Base-by-base conservation (phyloP, 495 filamentous ascomycete genomes). In the Neurospora intermedia region DNA sequence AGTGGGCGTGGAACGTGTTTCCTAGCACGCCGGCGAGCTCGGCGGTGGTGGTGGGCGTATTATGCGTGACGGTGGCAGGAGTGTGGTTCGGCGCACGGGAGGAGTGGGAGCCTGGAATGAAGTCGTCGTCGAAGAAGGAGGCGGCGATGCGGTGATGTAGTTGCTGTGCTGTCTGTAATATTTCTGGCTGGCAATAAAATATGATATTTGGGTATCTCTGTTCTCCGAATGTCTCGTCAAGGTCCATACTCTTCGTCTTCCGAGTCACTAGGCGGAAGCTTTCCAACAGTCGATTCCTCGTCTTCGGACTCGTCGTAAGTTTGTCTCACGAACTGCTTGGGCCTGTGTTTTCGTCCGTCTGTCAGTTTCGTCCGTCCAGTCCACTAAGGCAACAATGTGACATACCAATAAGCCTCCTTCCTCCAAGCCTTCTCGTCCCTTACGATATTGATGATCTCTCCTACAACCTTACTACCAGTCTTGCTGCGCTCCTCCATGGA, bases 1-100 rank as follows among this genome's bases (percentile, higher is more conserved):
- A 99, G 77, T 95, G 92, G 93, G 94, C 93, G 11, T 99, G 96
- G 96, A 97, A 98, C 78, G 89, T 93, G 3, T 99, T 91, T 81
- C 96, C 96, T n/a, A 97, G 94, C 80, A 97, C 94, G 38, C 83
- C 90, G 70, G 74, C 78, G 69, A 98, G 95, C 80, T 97, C 94
- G 11, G 82, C 83, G 73, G 86, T 90, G 23, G 95, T 97, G 41
- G 92, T 98, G 13, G 86, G 85, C 11, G 87, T 88, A 27, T 83
- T 97, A 70, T 88, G 86, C 39, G 73, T 88, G 16, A 90, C 90
- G 70, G 91, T 96, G 5, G 83, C 85, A 11, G 84, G 87, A 41
- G 81, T 88, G 7, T 92, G 89, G 89, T 84, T 82, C 79, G 91
- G 91, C 13, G 86, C 86, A 62, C 81, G 84, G 43, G 78, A 85